Evolutionary conservation across 345 rosid genomes (phyloP), one percentile per base, ranked within the genome.

Genomic region (Triadica sebifera): DNA sequence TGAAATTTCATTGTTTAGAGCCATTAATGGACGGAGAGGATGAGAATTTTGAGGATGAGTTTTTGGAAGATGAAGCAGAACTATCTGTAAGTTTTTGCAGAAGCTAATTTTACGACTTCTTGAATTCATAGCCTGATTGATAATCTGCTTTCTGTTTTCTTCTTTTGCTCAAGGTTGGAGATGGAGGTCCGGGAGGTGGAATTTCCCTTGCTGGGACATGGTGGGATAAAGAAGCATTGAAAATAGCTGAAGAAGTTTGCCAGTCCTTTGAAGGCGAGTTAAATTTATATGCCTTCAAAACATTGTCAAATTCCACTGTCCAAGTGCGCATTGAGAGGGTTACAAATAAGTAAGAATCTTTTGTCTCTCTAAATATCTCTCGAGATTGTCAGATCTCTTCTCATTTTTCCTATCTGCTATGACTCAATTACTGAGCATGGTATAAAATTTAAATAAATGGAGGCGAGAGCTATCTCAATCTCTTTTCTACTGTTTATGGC

Each of bases 171-270:
- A 77, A 94, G 98, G 88, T 69, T 63, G 97, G 97, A 72, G 97
- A 94, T 85, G 98, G 97, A 69, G 84, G 80, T 55, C 93, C 85
- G 22, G 97, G 98, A 80, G 97, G 97, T 71, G 95, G 98, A 51
- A 82, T 92, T 63, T 81, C 89, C 43, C 87, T 92, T 12, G 92
- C 91, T 12, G 97, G 98, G 68, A 88, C 93, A 61, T 74, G 86
- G 87, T 89, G 97, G 97, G 98, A 94, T 56, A 88, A 90, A 79
- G 89, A 89, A 84, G 97, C 92, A 59, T 79, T 94, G 29, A 45
- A 82, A 8, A 79, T 90, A 78, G 93, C 92, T 25, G 87, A 88
- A 73, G 79, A 81, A 73, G 92, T 84, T 19, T 85, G 87, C 41
- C 77, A 73, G 37, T 87, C 90, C 34, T 91, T 94, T 56, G 83